phyloP scores from a whole-genome alignment of 2,329 filamentous ascomycete genomes.

The Penicillium digitatum region DNA sequence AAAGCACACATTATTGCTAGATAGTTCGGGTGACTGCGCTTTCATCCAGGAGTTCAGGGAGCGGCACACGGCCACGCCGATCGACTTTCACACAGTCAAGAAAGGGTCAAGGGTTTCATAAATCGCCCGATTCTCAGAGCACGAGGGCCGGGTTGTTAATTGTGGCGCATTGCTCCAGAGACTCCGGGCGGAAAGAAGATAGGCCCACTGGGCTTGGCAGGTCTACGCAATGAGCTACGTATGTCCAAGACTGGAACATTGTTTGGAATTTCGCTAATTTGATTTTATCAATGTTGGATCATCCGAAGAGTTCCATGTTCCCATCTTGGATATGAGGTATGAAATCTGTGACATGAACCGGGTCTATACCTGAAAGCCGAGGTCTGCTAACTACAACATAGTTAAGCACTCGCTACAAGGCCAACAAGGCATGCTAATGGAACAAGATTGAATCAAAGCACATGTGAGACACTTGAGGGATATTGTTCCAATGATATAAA shows the following conservation, averaged over 20 bases:
- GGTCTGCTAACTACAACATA: not conserved
- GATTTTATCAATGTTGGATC: not conserved
- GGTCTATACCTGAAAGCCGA: not conserved
- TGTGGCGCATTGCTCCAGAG: not conserved
- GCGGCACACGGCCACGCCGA: constrained; percentile 22
- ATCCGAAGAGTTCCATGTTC: not conserved
- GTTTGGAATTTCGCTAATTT: not conserved
- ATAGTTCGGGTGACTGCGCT: not conserved
- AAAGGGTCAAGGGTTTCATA: not conserved
- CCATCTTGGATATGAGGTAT: not conserved
- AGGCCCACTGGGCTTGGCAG: constrained; percentile 6
- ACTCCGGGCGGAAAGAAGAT: constrained; percentile 7
- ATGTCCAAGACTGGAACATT: not conserved
- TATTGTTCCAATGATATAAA: not conserved
- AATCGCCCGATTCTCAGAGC: not conserved
- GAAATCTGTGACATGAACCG: not conserved
- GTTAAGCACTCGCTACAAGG: not conserved
- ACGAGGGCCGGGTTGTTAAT: not conserved
- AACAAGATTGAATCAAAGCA: not conserved
- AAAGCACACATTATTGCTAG: constrained; percentile 24
- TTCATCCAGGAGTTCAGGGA: constrained; percentile 10
- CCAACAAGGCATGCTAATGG: not conserved
- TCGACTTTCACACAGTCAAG: not conserved
- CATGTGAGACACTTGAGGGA: not conserved
- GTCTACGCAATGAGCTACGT: not conserved